phyloP scores from a whole-genome alignment of 768 basidiomycete genomes.

The Phaeolepiota aurea region DNA sequence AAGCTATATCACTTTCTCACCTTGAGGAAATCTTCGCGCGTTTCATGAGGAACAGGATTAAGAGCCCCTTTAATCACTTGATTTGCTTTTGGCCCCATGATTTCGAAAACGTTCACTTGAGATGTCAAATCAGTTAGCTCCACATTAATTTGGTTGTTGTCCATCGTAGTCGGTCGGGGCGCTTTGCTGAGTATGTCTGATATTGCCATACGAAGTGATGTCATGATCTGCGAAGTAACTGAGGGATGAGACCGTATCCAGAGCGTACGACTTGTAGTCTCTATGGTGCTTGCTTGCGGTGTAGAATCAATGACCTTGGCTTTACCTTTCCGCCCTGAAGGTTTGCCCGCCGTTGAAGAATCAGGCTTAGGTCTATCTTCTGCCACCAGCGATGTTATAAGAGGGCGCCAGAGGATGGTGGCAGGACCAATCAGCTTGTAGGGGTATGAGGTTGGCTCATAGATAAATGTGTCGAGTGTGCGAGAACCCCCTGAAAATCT shows the following conservation, averaged over 20 bases:
- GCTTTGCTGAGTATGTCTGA: conserved; percentile 23
- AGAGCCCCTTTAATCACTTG: conserved; percentile 65
- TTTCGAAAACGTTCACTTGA: conserved; percentile 74
- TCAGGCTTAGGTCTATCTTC: neutral
- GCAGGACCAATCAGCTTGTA: conserved; percentile 61
- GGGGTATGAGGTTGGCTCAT: conserved; percentile 58
- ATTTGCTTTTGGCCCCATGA: conserved; percentile 80
- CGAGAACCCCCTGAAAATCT: conserved; percentile 67
- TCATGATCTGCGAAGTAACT: conserved; percentile 48
- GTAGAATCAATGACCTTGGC: conserved; percentile 9
- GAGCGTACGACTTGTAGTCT: conserved; percentile 29
- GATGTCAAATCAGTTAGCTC: conserved; percentile 67
- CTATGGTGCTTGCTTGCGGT: neutral
- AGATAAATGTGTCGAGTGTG: conserved; percentile 57
- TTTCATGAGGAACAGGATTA: conserved; percentile 37
- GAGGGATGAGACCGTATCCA: conserved; percentile 83
- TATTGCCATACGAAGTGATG: conserved; percentile 40
- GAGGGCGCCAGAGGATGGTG: conserved; percentile 67
- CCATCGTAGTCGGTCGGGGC: conserved; percentile 19
- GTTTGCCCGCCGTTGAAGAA: neutral
- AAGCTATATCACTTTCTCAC: conserved; percentile 21
- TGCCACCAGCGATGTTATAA: conserved; percentile 1
- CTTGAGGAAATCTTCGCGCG: conserved; percentile 49
- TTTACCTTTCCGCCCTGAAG: neutral
- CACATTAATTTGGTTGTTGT: conserved; percentile 29